A percentile compares a stretch with the other conserved stretches of the same genome.
These are phyloP conservation scores for Casuarina equisetifolia DNA, from an alignment of 306 rosid species.

Conservation along the genomic window DNA sequence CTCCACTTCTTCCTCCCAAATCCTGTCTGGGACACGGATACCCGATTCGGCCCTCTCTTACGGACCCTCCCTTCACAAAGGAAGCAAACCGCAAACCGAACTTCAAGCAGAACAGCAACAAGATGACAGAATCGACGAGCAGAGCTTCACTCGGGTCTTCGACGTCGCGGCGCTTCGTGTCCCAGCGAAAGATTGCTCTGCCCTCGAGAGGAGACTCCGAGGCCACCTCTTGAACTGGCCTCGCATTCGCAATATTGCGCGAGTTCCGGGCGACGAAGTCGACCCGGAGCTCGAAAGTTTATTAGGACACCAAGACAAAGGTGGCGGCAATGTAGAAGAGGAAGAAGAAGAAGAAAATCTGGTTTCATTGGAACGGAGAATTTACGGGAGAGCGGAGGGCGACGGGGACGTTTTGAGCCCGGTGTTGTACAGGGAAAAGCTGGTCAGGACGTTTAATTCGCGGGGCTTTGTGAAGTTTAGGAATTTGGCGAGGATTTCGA, in stretches of 20 bases:
- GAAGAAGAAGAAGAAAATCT: constrained; percentile 23
- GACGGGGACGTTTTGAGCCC: constrained; percentile 65
- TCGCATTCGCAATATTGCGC: constrained; percentile 79
- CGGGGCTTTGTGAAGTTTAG: constrained; percentile 72
- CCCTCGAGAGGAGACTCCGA: constrained; percentile 73
- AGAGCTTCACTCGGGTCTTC: constrained; percentile 63
- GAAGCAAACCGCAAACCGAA: constrained; percentile 25
- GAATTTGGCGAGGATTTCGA: constrained; percentile 75
- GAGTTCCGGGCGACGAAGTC: constrained; percentile 82
- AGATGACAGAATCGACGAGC: constrained; percentile 32
- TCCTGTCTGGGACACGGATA: constrained; percentile 19
- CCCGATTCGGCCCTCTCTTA: constrained; percentile 35
- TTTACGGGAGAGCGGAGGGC: constrained; percentile 58
- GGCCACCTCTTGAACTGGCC: constrained; percentile 98
- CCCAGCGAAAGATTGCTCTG: constrained; percentile 64
- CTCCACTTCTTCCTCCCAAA: constrained; percentile 8
- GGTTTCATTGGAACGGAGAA: constrained; percentile 53
- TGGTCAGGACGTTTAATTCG: constrained; percentile 64
- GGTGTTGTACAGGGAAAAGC: constrained; percentile 69
- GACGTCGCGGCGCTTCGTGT: constrained; percentile 76
- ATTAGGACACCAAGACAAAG: constrained; percentile 20
- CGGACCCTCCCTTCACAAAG: constrained; percentile 81
- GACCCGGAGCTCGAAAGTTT: constrained; percentile 42
- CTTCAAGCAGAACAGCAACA: constrained; percentile 22
- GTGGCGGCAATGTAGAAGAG: not conserved